phyloP scores from a whole-genome alignment of 78 protist genomes.

The Pelomyxa schiedti region DNA sequence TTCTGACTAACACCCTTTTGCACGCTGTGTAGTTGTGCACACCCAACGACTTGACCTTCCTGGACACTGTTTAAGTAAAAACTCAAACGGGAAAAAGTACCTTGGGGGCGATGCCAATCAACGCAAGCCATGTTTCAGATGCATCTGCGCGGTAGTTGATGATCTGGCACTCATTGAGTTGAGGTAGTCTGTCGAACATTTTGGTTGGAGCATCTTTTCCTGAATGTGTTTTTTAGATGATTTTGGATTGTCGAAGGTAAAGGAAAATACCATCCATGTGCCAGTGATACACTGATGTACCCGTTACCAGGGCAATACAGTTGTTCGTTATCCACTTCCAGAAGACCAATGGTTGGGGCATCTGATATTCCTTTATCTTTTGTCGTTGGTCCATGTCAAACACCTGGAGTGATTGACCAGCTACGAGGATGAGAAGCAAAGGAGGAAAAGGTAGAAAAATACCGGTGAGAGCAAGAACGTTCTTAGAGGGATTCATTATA shows the following conservation, averaged over 20 bases:
- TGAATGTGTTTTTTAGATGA: not conserved
- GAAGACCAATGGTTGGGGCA: constrained; percentile 76
- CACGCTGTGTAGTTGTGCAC: constrained; percentile 84
- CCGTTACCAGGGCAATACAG: constrained; percentile 89
- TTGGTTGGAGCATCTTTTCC: constrained; percentile 69
- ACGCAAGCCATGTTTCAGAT: constrained; percentile 76
- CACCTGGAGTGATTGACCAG: constrained; percentile 79
- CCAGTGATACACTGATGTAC: constrained; percentile 95
- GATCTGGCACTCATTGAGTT: constrained; percentile 72
- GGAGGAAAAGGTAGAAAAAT: constrained; percentile 3
- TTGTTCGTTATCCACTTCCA: constrained; percentile 89
- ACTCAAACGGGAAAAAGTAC: not conserved
- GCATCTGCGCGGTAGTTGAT: constrained; percentile 85
- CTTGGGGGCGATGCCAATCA: constrained; percentile 76
- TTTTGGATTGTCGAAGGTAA: not conserved
- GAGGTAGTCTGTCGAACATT: constrained; percentile 79
- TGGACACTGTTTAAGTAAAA: no score
- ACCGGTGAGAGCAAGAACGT: constrained; percentile 90
- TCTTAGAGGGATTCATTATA: constrained; percentile 88
- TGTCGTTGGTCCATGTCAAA: constrained; percentile 82
- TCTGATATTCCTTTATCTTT: constrained; percentile 64
- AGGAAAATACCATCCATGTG: constrained; percentile 74
- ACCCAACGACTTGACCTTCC: constrained; percentile 69
- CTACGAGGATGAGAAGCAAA: constrained; percentile 12
- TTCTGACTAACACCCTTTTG: constrained; percentile 78